Evolutionary conservation across 106 monocot species (phyloP).

Genomic region (Platanthera zijinensis): DNA sequence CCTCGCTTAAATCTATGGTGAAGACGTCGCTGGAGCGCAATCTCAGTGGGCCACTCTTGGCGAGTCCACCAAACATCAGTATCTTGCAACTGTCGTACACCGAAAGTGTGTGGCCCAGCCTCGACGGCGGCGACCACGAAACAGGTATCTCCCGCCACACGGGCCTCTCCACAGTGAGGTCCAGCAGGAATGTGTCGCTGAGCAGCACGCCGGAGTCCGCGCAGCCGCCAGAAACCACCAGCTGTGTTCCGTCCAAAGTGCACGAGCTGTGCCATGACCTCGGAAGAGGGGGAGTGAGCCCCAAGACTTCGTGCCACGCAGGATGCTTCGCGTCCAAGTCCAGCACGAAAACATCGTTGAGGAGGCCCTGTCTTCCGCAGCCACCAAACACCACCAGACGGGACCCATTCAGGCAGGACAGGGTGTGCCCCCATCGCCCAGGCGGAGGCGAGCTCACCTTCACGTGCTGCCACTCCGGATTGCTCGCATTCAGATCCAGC

Average conservation of each 20-base stretch:
- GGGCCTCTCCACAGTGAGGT: slow-evolving; percentile 85
- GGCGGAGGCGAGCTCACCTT: slow-evolving; percentile 88
- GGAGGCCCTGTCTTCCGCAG: slow-evolving; percentile 76
- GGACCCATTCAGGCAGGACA: slow-evolving; percentile 85
- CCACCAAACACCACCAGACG: slow-evolving; percentile 93
- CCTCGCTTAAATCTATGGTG: slow-evolving; percentile 83
- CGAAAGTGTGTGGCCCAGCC: slow-evolving; percentile 79
- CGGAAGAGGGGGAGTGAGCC: slow-evolving; percentile 74
- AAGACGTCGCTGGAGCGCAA: slow-evolving; percentile 87
- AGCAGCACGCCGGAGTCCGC: slow-evolving; percentile 93
- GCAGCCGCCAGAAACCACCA: slow-evolving; percentile 94
- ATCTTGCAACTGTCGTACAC: slow-evolving; percentile 79
- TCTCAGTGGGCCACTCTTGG: slow-evolving; percentile 84
- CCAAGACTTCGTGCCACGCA: slow-evolving; percentile 79
- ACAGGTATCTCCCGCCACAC: slow-evolving; percentile 87
- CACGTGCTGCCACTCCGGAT: slow-evolving; percentile 82
- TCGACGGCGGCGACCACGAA: slow-evolving; percentile 87
- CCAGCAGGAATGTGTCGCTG: slow-evolving; percentile 82
- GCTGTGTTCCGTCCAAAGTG: slow-evolving; percentile 80
- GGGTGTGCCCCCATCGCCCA: slow-evolving; percentile 89
- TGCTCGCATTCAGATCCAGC: slow-evolving; percentile 72
- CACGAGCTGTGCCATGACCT: slow-evolving; percentile 98
- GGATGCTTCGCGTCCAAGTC: slow-evolving; percentile 88
- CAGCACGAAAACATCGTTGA: slow-evolving; percentile 89
- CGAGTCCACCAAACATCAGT: slow-evolving; percentile 94